Evolutionary conservation across 768 basidiomycete genomes (phyloP).

Genomic region (Mycena belliarum): DNA sequence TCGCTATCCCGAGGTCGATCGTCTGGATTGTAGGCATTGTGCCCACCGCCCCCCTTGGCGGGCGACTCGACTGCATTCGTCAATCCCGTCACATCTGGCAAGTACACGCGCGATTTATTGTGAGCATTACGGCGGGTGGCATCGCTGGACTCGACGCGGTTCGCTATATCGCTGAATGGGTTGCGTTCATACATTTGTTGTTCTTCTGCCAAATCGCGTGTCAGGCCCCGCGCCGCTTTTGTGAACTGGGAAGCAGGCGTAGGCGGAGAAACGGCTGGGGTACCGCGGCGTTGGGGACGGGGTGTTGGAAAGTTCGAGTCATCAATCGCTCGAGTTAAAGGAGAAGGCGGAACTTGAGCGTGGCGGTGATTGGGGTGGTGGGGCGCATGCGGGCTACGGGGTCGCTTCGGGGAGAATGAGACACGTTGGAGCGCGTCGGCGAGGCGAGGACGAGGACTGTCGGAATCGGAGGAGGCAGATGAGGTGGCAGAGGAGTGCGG

Average conservation of each 20-base stretch:
- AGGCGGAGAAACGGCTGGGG: constrained; percentile 38
- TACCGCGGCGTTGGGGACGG: constrained; percentile 15
- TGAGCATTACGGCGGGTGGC: constrained; percentile 24
- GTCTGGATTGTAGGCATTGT: constrained; percentile 49
- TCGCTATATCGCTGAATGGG: constrained; percentile 39
- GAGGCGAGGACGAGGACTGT: constrained; percentile 51
- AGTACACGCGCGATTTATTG: constrained; percentile 45
- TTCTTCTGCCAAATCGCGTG: constrained; percentile 54
- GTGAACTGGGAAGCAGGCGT: constrained; percentile 57
- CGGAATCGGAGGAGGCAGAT: constrained; percentile 51
- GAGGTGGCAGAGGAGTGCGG: constrained; percentile 49
- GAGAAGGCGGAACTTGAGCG: constrained; percentile 30
- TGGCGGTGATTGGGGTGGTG: constrained; percentile 29
- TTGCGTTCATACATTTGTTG: constrained; percentile 29
- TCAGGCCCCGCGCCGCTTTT: constrained; percentile 56
- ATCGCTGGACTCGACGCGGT: constrained; percentile 27
- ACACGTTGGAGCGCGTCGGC: constrained; percentile 71
- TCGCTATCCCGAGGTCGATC: constrained; percentile 59
- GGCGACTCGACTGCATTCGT: constrained; percentile 80
- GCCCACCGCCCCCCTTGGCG: constrained; percentile 53
- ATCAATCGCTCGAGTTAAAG: constrained; percentile 11
- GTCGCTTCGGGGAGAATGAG: constrained; percentile 76
- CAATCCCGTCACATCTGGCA: constrained; percentile 84
- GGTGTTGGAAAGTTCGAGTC: constrained; percentile 15
- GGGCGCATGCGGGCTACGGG: constrained; percentile 46